Base-by-base conservation (phyloP, 2,329 filamentous ascomycete species). In the Endoconidiophora laricicola region DNA sequence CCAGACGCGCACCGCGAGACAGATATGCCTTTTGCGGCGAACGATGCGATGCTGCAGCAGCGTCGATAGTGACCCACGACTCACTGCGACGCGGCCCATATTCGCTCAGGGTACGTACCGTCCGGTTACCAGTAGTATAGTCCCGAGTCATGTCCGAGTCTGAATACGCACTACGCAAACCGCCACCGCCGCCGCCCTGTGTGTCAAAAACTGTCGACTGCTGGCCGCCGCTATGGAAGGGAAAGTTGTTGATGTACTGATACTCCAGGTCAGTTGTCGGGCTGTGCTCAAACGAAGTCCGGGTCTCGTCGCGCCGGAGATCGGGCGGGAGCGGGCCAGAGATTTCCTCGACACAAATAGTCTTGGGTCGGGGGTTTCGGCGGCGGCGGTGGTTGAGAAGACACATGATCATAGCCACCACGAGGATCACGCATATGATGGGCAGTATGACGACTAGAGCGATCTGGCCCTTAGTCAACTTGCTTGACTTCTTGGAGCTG, bases 381-480 rank as follows among this genome's bases (percentile, higher is more conserved):
- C 56, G 56, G 20, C 58, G 59, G 9, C 61, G 62, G 22, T 65
- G 58, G 10, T 60, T 58, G 39, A 64, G 50, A 48, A 62, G 61
- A 52, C 60, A 66, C 20, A 62, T 53, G 4, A 65, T 53, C 2
- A 65, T 53, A 55, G 63, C 56, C 16, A 64, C 54, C 6, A 64
- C 53, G 3, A 66, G 53, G 0, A 63, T 54, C 9, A 66, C 50
- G 18, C 63, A 57, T 1, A 70, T 54, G 12, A 71, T 55, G 2
- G 69, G 69, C 2, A 73, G 59, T 2, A 72, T 62, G 2, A 68
- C 65, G 1, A 67, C 69, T 12, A 71, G 56, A 4, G 72, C 58
- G 20, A 71, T 62, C 3, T 63, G 59, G 20, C 57, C 58, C 33
- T 50, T 54, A 41, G 40, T 48, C 6, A 54, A 44, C 38, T 54